Evolutionary conservation across 495 filamentous ascomycete genomes (phyloP).

Genomic region (Aspergillus indologenus): DNA sequence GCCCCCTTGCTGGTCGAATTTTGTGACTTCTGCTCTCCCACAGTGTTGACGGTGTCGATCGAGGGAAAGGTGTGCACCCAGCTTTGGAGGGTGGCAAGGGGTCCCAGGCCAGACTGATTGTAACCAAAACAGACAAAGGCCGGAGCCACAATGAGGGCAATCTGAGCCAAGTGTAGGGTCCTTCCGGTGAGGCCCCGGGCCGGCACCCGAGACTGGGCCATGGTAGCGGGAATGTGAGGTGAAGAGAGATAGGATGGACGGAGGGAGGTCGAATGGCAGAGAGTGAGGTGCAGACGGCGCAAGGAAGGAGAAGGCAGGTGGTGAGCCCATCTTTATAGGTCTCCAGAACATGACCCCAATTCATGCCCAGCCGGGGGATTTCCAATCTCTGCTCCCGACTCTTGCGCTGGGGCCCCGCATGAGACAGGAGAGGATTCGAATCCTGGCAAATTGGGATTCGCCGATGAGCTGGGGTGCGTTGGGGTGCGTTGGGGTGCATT

Average conservation of each 20-base stretch:
- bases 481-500: background rate
- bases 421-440: background rate
- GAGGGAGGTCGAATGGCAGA: background rate
- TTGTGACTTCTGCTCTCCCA: conserved; percentile 19
- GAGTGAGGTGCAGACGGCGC: background rate
- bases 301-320: background rate
- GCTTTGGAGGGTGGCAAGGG: conserved; percentile 26
- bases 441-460: background rate
- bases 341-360: no score
- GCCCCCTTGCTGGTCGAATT: conserved; percentile 38
- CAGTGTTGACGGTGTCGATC: conserved; percentile 35
- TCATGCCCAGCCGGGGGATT: background rate
- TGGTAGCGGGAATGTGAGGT: background rate
- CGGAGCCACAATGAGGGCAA: conserved; percentile 36
- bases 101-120: conserved; percentile 31
- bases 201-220: background rate
- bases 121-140: conserved; percentile 37
- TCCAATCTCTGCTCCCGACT: conserved; percentile 4
- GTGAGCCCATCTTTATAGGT: background rate
- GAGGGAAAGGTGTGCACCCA: conserved; percentile 31
- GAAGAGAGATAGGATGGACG: background rate
- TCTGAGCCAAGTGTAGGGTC: conserved; percentile 26
- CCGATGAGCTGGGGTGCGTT: background rate
- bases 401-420: conserved; percentile 3
- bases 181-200: background rate